Conservation (phyloP, 148 eudicot species). For the Rhododendron simsii region DNA sequence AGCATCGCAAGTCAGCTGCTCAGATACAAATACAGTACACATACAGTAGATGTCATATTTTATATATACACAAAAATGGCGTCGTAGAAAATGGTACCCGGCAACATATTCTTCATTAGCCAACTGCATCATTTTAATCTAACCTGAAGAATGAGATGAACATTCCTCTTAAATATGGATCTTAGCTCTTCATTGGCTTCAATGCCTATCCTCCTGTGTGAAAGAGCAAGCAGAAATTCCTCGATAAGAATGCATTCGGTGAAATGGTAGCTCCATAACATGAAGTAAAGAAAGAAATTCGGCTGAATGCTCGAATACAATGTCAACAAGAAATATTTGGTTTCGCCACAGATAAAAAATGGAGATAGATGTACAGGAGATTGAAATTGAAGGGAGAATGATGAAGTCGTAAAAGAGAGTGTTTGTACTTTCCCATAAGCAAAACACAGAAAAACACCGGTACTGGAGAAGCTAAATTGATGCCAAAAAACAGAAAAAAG, state of each 20-base stretch:
- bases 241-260: not conserved
- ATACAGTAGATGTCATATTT: not conserved
- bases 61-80: no score
- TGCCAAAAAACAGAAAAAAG: not conserved
- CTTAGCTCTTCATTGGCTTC: conserved; percentile 90
- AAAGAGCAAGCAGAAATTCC: not conserved
- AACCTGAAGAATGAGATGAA: conserved; percentile 81
- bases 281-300: not conserved
- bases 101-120: not conserved
- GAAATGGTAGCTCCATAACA: not conserved
- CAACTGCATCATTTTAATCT: conserved; percentile 43
- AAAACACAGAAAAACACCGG: not conserved
- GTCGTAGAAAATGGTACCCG: not conserved
- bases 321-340: not conserved
- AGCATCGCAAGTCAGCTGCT: no score
- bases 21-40: not conserved
- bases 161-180: conserved; percentile 71
- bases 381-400: not conserved
- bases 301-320: no score
- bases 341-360: not conserved
- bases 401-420: not conserved
- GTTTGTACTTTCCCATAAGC: not conserved
- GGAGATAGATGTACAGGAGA: not conserved
- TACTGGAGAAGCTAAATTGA: no score
- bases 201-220: conserved; percentile 55